phyloP scores from a whole-genome alignment of 176 grass and related monocot species.

The Rhynchospora tenuis region DNA sequence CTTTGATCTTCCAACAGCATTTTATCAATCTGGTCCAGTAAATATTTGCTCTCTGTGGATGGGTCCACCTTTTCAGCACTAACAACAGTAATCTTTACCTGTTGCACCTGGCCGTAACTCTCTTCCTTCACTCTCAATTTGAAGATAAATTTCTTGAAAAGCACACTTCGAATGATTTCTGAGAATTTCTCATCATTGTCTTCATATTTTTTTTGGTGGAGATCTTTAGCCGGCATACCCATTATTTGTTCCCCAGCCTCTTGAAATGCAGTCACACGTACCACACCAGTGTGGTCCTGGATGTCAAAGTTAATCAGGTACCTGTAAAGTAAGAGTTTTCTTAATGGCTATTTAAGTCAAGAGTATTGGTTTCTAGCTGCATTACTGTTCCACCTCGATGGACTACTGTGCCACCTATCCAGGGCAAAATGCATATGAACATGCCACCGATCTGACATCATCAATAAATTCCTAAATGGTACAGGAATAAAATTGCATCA shows the following conservation, averaged over 20 bases:
- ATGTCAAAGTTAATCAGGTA: slow-evolving; percentile 70
- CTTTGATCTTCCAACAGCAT: slow-evolving; percentile 30
- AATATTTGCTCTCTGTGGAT: slow-evolving; percentile 36
- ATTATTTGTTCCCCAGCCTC: slow-evolving; percentile 52
- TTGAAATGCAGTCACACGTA: slow-evolving; percentile 62
- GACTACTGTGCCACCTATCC: neutral
- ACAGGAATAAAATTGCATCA: neutral
- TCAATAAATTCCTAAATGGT: neutral
- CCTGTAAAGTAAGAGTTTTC: slow-evolving; percentile 9
- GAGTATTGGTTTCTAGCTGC: neutral
- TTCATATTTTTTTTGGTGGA: slow-evolving; percentile 35
- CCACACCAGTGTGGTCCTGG: slow-evolving; percentile 62
- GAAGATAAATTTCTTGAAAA: slow-evolving; percentile 55
- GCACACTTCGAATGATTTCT: slow-evolving; percentile 37
- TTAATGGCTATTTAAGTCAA: neutral
- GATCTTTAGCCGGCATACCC: slow-evolving; percentile 33
- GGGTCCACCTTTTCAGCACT: slow-evolving; percentile 59
- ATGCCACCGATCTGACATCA: neutral
- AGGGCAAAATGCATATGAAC: neutral
- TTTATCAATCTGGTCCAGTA: slow-evolving; percentile 36
- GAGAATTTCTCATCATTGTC: slow-evolving; percentile 47
- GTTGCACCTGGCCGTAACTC: slow-evolving; percentile 40
- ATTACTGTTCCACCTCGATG: neutral
- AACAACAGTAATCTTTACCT: slow-evolving; percentile 40
- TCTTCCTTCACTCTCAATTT: slow-evolving; percentile 77